These are phyloP conservation scores for Histomonas meleagridis DNA, from an alignment of 208 protist genomes.

Conservation along the genomic window DNA sequence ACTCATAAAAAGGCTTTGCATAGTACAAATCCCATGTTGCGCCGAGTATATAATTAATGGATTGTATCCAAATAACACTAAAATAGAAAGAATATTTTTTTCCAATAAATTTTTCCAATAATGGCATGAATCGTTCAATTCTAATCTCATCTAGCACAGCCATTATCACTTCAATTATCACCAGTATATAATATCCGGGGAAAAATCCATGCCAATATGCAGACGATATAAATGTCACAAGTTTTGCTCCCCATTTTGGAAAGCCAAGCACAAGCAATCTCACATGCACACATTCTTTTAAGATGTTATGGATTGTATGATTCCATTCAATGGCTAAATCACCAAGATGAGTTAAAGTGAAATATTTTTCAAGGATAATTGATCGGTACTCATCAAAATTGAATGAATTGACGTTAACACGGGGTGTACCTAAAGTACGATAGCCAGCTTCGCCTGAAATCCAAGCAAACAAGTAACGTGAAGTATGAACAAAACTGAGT, in stretches of 20 bases:
- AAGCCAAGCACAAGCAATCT: not conserved
- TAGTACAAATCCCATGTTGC: not conserved
- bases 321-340: not conserved
- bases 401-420: not conserved
- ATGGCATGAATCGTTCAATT: not conserved
- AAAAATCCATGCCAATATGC: conserved; percentile 27
- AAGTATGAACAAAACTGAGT: not conserved
- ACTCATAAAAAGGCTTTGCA: not conserved
- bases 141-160: not conserved
- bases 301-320: not conserved
- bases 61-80: not conserved
- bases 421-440: not conserved
- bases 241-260: not conserved
- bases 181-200: not conserved
- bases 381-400: not conserved
- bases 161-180: not conserved
- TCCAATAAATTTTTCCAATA: not conserved
- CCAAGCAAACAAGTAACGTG: not conserved
- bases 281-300: not conserved
- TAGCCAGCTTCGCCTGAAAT: not conserved
- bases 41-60: not conserved
- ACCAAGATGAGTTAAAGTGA: not conserved
- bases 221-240: not conserved
- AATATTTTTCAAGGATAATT: not conserved
- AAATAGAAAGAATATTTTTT: not conserved